Base-by-base conservation (phyloP, 208 protist genomes). In the Strigomonas culicis region DNA sequence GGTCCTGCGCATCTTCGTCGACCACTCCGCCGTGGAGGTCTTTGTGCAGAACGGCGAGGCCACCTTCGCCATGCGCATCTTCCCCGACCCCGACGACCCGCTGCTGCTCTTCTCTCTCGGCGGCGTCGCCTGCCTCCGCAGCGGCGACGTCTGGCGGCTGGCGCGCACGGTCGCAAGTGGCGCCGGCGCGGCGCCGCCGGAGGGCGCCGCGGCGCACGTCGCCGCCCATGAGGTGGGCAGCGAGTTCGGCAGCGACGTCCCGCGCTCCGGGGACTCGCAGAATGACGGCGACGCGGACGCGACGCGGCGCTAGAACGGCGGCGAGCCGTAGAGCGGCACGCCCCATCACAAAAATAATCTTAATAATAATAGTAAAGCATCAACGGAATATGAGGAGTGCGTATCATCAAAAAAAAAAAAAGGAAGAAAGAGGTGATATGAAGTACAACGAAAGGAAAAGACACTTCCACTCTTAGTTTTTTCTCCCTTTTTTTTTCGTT, bases 11-110 rank as follows among this genome's bases (percentile, higher is more conserved):
- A 50, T 82, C n/a, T 86, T 72, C 53, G 53, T 86, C 31, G 80
- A 86, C 61, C 68, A 67, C 41, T 80, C 75, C 24, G 80, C 75
- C 31, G 70, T 86, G 13, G 80, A 86, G 66, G 80, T 86, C 66
- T 86, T 86, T 22, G 72, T 82, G 47, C 75, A 86, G 65, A 49
- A 74, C 27, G 80, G 80, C 47, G 72, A 79, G 52, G 66, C 19
- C 28, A 44, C 39, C n/a, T 73, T 86, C 39, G 74, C 72, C 19
- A 67, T 69, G 0, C 80, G 80, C 59, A 47, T 86, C n/a, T 86
- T 80, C 51, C 80, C 80, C 21, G 61, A 46, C 30, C 59, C 63
- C 32, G 76, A 82, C 32, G 67, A 69, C 21, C 47, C 66, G 19
- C 53, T 86, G 65, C 64, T 66, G 10, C 31, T 86, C 34, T 77